These are phyloP conservation scores for Diaporthe sp. DNA, from an alignment of 2,329 filamentous ascomycete genomes.

Conservation along the genomic window DNA sequence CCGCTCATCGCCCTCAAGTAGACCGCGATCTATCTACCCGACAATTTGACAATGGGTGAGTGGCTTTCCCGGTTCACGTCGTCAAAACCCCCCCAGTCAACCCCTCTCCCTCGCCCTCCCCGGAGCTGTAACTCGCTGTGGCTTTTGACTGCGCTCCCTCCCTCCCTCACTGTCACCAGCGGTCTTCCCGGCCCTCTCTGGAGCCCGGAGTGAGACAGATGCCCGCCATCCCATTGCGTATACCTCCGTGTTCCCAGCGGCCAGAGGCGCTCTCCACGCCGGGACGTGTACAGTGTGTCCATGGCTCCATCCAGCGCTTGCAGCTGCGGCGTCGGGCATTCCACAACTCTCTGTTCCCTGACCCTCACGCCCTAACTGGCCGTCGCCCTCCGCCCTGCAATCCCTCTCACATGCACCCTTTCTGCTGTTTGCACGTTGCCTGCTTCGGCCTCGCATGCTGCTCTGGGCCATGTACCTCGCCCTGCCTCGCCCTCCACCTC, in stretches of 20 bases:
- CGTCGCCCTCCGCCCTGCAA: constrained; percentile 20
- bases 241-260: constrained; percentile 9
- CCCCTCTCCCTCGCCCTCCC: constrained; percentile 1
- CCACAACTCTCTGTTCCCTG: constrained; percentile 30
- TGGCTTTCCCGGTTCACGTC: constrained; percentile 13
- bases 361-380: constrained; percentile 34
- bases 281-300: constrained; percentile 25
- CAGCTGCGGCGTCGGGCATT: constrained; percentile 34
- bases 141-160: constrained; percentile 3
- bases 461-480: constrained; percentile 27
- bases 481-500: not conserved
- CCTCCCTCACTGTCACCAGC: constrained; percentile 16
- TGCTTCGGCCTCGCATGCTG: constrained; percentile 29
- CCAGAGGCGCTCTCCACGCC: constrained; percentile 19
- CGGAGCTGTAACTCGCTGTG: constrained; percentile 8
- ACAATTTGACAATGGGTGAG: constrained; percentile 40
- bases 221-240: constrained; percentile 12
- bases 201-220: constrained; percentile 28
- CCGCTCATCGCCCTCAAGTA: constrained; percentile 13
- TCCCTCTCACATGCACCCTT: constrained; percentile 34
- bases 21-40: constrained; percentile 22
- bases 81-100: not conserved
- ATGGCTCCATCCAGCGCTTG: constrained; percentile 33
- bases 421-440: constrained; percentile 28
- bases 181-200: not conserved